Evolutionary conservation across 73 alveolate genomes (phyloP).

Genomic region (Paraurostyla sp.): DNA sequence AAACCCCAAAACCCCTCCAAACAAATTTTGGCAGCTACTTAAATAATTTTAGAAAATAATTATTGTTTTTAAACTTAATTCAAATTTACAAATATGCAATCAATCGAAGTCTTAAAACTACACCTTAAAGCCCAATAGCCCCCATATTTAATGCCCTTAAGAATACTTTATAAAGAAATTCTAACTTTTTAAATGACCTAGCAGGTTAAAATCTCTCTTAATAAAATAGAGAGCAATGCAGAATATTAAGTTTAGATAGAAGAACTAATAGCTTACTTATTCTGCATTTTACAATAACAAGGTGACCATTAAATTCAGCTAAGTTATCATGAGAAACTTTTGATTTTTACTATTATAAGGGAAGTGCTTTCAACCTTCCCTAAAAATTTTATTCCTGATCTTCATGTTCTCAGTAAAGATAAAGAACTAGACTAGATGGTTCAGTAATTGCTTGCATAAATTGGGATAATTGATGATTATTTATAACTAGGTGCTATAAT

Average conservation of each 20-base stretch:
- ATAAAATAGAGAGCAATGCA: conserved; percentile 16
- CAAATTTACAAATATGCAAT: not conserved
- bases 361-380: conserved; percentile 6
- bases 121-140: not conserved
- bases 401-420: not conserved
- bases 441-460: not conserved
- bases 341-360: not conserved
- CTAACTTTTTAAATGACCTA: not conserved
- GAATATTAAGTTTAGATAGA: not conserved
- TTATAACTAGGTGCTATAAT: not conserved
- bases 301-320: not conserved
- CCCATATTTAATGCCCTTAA: not conserved
- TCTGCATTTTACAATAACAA: not conserved
- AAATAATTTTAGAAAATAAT: too few relatives aligned
- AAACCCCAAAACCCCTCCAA: too few relatives aligned
- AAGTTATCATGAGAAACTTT: not conserved
- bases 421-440: not conserved
- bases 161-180: not conserved
- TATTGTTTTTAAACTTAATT: too few relatives aligned
- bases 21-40: too few relatives aligned
- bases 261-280: not conserved
- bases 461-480: not conserved
- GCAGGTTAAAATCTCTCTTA: not conserved
- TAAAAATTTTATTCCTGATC: not conserved
- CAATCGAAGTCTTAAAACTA: not conserved